Conservation (phyloP, 176 grass and related monocot species). For the Otatea glauca region DNA sequence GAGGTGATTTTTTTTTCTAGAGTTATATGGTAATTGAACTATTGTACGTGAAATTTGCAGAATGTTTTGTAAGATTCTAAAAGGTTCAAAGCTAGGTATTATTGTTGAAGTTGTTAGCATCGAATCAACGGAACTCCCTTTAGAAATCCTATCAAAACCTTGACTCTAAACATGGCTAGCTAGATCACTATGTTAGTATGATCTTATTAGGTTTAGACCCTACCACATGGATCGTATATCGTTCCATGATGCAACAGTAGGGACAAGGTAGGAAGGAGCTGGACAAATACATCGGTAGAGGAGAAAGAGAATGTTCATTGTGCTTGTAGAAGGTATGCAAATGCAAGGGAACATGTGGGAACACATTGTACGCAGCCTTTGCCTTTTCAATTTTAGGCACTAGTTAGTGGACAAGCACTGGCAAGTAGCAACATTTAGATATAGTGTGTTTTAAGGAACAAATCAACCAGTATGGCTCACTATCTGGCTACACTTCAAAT, state of each 20-base stretch:
- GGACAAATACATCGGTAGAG: slow-evolving; percentile 42
- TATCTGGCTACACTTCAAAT: too few species aligned
- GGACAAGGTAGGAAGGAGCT: neutral
- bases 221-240: neutral
- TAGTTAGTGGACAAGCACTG: neutral
- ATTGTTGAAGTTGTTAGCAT: neutral
- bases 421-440: neutral
- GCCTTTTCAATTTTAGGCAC: neutral
- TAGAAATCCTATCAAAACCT: neutral
- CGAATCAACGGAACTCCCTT: neutral
- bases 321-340: slow-evolving; percentile 39
- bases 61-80: neutral
- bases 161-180: neutral
- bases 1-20: too few species aligned
- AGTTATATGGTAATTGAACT: neutral
- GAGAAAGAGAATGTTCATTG: slow-evolving; percentile 39
- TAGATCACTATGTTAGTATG: neutral
- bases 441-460: too few species aligned
- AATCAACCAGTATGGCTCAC: too few species aligned
- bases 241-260: neutral
- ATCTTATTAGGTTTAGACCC: neutral
- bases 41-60: neutral
- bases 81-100: neutral
- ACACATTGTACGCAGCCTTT: slow-evolving; percentile 24
- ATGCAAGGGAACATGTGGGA: neutral